phyloP scores from a whole-genome alignment of 768 basidiomycete genomes.

The Austroboletus festivus region DNA sequence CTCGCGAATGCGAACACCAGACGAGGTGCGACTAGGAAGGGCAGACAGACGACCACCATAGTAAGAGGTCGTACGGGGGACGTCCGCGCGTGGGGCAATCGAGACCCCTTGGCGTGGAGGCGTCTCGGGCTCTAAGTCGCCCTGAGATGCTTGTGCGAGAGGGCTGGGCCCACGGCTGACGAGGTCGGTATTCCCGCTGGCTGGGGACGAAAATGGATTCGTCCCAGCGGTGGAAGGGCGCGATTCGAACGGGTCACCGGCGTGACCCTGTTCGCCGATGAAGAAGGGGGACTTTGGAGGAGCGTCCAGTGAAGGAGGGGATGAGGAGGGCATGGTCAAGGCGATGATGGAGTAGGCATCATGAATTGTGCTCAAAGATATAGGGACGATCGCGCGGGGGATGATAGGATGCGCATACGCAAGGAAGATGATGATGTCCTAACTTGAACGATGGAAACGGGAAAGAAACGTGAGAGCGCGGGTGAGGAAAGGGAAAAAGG shows the following conservation, averaged over 20 bases:
- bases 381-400: not conserved
- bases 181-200: slow-evolving; percentile 43
- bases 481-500: too few relatives aligned
- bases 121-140: slow-evolving; percentile 24
- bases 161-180: slow-evolving; percentile 25
- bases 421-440: not conserved
- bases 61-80: slow-evolving; percentile 40
- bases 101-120: slow-evolving; percentile 35
- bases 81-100: slow-evolving; percentile 40
- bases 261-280: slow-evolving; percentile 13
- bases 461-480: too few relatives aligned
- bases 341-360: not conserved
- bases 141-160: slow-evolving; percentile 1
- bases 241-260: not conserved
- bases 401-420: not conserved
- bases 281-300: slow-evolving; percentile 16
- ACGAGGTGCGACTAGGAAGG: slow-evolving; percentile 31
- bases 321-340: not conserved
- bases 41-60: slow-evolving; percentile 36
- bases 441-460: not conserved
- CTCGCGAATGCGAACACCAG: slow-evolving; percentile 47
- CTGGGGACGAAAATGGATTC: slow-evolving; percentile 54
- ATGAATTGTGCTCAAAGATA: not conserved
- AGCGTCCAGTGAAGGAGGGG: not conserved
- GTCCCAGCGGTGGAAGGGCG: slow-evolving; percentile 27